A percentile compares a stretch with the other conserved stretches of the same genome.
phyloP scores from a whole-genome alignment of 441 rosid genomes.

The Macaranga tanarius region DNA sequence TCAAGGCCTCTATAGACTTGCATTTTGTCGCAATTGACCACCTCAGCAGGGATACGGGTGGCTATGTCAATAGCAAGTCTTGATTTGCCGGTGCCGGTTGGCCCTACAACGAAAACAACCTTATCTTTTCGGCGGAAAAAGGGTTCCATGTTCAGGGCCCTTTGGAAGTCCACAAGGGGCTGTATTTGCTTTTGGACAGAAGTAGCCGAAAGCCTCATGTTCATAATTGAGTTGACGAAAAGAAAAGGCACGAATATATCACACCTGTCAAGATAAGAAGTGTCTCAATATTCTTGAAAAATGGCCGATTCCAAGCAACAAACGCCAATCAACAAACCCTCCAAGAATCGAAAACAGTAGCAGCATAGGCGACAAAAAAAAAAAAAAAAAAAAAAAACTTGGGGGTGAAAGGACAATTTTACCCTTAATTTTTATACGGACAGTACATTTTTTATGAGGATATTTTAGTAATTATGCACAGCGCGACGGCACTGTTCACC shows the following conservation, averaged over 20 bases:
- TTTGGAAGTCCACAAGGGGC: slow-evolving; percentile 51
- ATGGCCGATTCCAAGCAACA: too few species aligned
- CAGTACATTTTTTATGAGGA: too few species aligned
- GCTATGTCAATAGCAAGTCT: slow-evolving; percentile 74
- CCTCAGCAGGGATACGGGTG: slow-evolving; percentile 58
- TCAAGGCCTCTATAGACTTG: slow-evolving; percentile 73
- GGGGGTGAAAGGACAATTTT: too few species aligned
- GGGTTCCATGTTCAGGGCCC: slow-evolving; percentile 29
- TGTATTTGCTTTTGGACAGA: slow-evolving; percentile 52
- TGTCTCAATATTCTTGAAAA: neutral
- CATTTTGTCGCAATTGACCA: slow-evolving; percentile 74
- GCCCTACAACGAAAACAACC: slow-evolving; percentile 71
- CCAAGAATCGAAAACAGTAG: neutral
- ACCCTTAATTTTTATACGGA: too few species aligned
- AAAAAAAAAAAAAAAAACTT: too few species aligned
- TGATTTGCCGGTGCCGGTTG: slow-evolving; percentile 83
- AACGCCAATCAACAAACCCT: too few species aligned
- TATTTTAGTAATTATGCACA: too few species aligned
- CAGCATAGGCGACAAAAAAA: too few species aligned
- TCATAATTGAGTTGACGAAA: neutral
- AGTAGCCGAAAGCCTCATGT: slow-evolving; percentile 42
- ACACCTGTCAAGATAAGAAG: neutral
- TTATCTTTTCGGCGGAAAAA: slow-evolving; percentile 58
- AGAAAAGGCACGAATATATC: neutral
- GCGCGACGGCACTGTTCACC: too few species aligned